Conservation (phyloP, 2,329 filamentous ascomycete genomes). For the Nemania serpens region DNA sequence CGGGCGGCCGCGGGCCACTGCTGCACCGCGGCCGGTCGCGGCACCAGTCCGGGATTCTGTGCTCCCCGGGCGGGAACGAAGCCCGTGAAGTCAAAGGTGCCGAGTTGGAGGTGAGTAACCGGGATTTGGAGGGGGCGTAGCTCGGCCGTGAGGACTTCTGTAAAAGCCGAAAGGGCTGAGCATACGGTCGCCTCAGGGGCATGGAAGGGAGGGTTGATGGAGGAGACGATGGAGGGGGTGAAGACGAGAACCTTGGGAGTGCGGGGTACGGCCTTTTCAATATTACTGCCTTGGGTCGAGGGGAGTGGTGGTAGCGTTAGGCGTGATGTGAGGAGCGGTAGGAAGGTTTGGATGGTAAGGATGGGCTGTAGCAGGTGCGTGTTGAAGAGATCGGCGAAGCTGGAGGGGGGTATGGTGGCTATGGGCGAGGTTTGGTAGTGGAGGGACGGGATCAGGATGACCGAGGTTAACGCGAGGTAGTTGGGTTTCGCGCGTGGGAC, state of each 20-base stretch:
- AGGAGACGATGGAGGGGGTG: conserved; percentile 80
- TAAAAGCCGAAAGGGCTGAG: conserved; percentile 84
- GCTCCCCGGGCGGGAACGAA: conserved; percentile 54
- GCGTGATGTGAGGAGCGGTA: conserved; percentile 73
- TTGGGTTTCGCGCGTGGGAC: conserved; percentile 77
- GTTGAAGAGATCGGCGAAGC: conserved; percentile 89
- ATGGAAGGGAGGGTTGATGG: conserved; percentile 78
- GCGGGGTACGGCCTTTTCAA: conserved; percentile 44
- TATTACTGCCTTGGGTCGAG: conserved; percentile 44
- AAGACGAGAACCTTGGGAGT: conserved; percentile 75
- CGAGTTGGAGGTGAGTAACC: conserved; percentile 86
- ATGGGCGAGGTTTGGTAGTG: conserved; percentile 83
- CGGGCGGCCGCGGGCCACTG: conserved; percentile 67
- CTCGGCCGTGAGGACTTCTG: conserved; percentile 78
- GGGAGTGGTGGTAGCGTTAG: conserved; percentile 47
- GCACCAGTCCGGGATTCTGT: conserved; percentile 45
- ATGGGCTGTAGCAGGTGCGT: conserved; percentile 90
- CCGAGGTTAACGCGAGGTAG: conserved; percentile 74
- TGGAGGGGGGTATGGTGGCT: conserved; percentile 80
- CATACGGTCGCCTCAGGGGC: conserved; percentile 86
- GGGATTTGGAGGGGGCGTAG: conserved; percentile 75
- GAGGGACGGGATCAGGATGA: conserved; percentile 82
- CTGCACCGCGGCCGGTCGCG: conserved; percentile 56
- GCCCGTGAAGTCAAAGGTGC: conserved; percentile 82
- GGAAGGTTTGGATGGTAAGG: conserved; percentile 83